Conservation (phyloP, 345 rosid species). For the Mallotus nudiflorus region DNA sequence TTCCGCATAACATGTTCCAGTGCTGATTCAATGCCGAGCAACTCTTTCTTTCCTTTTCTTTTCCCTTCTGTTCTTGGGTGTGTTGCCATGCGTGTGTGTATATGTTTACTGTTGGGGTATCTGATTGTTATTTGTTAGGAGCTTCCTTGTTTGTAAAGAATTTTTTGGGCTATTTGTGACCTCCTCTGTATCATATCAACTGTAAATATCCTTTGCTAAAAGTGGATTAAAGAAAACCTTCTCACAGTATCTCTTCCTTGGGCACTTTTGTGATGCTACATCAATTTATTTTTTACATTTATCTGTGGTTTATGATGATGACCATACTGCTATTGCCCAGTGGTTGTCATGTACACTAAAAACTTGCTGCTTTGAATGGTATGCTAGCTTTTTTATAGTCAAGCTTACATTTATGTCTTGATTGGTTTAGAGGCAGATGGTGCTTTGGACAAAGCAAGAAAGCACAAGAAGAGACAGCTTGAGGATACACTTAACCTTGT, state of each 20-base stretch:
- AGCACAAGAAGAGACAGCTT: conserved; percentile 97
- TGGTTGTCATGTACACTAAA: neutral
- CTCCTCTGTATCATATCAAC: neutral
- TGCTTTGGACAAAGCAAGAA: conserved; percentile 98
- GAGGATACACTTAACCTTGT: conserved; percentile 96
- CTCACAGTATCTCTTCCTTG: neutral
- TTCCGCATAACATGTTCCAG: neutral
- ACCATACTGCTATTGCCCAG: neutral
- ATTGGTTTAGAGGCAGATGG: conserved; percentile 93
- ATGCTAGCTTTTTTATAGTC: conserved; percentile 7
- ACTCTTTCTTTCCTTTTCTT: neutral
- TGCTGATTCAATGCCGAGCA: neutral
- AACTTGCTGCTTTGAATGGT: conserved; percentile 6
- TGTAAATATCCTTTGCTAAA: neutral
- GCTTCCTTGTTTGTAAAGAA: neutral
- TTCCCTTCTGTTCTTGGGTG: neutral
- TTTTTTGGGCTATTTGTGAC: neutral
- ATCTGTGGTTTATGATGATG: neutral
- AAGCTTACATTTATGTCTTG: conserved; percentile 13
- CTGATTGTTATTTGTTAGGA: neutral
- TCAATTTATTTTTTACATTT: neutral
- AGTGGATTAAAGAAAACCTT: neutral
- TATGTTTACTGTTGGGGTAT: neutral
- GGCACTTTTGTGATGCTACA: neutral
- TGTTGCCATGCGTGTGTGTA: neutral